A percentile compares a stretch with the other conserved stretches of the same genome.
phyloP scores from a whole-genome alignment of 139 green algal species.

The Mesotaenium endlicherianum region DNA sequence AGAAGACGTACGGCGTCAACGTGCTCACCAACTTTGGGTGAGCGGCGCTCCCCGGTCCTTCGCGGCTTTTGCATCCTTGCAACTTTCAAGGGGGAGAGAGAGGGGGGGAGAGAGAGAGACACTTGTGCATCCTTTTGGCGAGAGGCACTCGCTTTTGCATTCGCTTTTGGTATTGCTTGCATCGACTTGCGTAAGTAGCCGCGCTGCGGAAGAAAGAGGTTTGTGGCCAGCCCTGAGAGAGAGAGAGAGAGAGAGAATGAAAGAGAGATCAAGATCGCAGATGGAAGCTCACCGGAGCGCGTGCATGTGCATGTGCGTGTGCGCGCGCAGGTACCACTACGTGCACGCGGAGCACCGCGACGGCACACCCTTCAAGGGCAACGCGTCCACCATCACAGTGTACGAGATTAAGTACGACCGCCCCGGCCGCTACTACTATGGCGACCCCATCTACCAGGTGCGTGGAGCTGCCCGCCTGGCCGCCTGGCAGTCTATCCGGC shows the following conservation, averaged over 20 bases:
- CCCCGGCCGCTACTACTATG: background rate
- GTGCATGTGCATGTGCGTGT: too few relatives aligned
- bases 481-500: background rate
- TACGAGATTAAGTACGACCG: constrained; percentile 17
- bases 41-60: background rate
- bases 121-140: too few relatives aligned
- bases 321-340: constrained; percentile 27
- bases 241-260: background rate
- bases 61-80: too few relatives aligned
- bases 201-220: background rate
- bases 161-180: too few relatives aligned
- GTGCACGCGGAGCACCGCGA: background rate
- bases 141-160: too few relatives aligned
- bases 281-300: too few relatives aligned
- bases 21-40: constrained; percentile 8
- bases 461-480: background rate
- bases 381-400: constrained; percentile 27
- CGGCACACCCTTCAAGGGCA: background rate
- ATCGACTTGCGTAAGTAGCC: too few relatives aligned
- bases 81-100: too few relatives aligned
- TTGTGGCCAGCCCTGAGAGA: background rate
- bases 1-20: constrained; percentile 33
- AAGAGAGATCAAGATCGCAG: background rate
- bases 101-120: too few relatives aligned
- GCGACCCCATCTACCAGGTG: constrained; percentile 5